Evolutionary conservation across 805 yeast genomes (phyloP), one percentile per base, ranked within the genome.

Genomic region (Hanseniaspora lachancei): DNA sequence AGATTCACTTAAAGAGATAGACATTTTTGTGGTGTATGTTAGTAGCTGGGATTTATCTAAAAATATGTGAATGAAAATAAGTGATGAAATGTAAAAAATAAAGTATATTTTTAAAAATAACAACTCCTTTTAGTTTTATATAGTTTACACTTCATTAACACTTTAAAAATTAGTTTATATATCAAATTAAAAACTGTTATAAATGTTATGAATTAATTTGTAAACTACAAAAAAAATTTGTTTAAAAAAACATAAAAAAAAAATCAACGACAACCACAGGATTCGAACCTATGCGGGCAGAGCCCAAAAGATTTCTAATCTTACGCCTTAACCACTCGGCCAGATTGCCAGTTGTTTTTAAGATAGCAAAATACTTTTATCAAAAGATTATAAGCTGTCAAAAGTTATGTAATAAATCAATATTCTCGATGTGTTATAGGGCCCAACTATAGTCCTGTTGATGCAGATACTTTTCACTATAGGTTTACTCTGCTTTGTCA

Each of bases 241-340:
- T 32, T 18, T 5, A 23, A 15, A 7, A 34, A 51, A 44, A 38
- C 24, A 49, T 38, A 41, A 53, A 52, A 49, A 56, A 56, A 70
- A 70, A 71, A 68, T 68, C 69, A 66, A 61, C 81, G 82, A 78
- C 82, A 78, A 75, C 82, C 75, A 81, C 84, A 79, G 82, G 84
- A 78, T 68, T 79, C 80, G 84, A 79, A 77, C 77, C 78, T 74
- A 77, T 75, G 77, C 78, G 77, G 77, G 77, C 71, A 74, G 73
- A 69, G 73, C 77, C 78, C 77, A 74, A 74, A 74, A 74, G 77
- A 74, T 74, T 72, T 72, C 77, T 72, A 73, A 74, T 77, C 80
- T 76, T 75, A 75, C 80, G 78, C 81, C 80, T 76, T 77, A 76
- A 52, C 55, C 55, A 52, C 55, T 52, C 55, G 55, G 55, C 55